Base-by-base conservation (phyloP, 1,284 basidiomycete species). In the Pisolithus thermaeus region DNA sequence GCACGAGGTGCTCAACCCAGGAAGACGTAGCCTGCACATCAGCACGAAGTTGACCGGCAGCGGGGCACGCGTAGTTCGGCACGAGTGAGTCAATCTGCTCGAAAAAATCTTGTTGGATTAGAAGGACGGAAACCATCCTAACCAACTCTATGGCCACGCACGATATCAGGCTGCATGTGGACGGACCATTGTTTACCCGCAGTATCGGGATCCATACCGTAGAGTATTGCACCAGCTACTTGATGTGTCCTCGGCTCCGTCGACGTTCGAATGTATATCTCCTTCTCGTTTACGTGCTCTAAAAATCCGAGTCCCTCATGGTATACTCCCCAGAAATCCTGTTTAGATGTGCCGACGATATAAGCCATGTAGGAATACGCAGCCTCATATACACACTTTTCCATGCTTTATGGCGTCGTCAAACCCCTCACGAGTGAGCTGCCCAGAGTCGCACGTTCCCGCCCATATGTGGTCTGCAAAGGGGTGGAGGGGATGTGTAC, bases 271-370 rank as follows among this genome's bases (percentile, higher is more conserved):
- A 81, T 53, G 56, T 70, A 70, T 11, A 79, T 72, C 14, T 77
- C 68, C 20, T 64, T 54, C 23, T 69, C 62, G 51, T 73, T 64
- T n/a, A 76, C 73, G 0, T 48, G 56, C 6, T 66, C 52, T 51
- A 81, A 59, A 53, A 80, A 76, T 3, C 68, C 66, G 9, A 79
- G 63, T 52, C 63, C 61, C 38, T 61, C 54, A 25, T 71, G 68
- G 58, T 81, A 80, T 11, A 81, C 73, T 16, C 67, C 68, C 72
- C 73, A 78, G 57, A 80, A 77, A 57, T 81, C 78, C 73, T 78
- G 49, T 16, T 16, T 8, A 49, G n/a, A 18, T 40, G 8, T 16
- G 32, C 32, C 12, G 4, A 35, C 16, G 12, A 1, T 35, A 14
- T 35, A 16, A 14, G 4, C 12, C 12, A 2, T 14, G 32, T 16